A percentile compares a stretch with the other conserved stretches of the same genome.
These are phyloP conservation scores for Cajanus cajan DNA, from an alignment of 306 rosid genomes.

Conservation along the genomic window DNA sequence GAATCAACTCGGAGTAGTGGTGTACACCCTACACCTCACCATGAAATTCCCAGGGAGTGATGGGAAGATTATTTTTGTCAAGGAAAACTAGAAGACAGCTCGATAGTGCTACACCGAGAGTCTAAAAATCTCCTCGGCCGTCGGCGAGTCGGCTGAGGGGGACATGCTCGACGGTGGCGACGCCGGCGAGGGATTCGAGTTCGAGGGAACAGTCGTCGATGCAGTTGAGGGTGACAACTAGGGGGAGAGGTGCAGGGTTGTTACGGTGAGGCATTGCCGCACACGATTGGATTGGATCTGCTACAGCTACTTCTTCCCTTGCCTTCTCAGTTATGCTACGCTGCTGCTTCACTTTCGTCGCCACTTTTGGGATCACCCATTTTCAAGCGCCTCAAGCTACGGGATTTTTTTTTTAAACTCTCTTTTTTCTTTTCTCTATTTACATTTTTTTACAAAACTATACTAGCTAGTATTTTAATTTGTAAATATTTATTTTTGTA, in stretches of 20 bases:
- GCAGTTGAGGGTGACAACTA: constrained; percentile 88
- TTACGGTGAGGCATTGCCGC: constrained; percentile 71
- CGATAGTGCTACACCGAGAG: no score
- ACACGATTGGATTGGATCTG: constrained; percentile 55
- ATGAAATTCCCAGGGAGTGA: no score
- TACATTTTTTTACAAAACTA: not conserved
- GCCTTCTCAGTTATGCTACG: no score
- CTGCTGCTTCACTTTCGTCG: not conserved
- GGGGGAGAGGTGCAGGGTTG: constrained; percentile 63
- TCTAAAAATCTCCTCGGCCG: no score
- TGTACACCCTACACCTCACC: no score
- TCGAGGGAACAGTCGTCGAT: constrained; percentile 84
- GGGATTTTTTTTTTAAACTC: not conserved
- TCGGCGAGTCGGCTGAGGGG: constrained; percentile 87
- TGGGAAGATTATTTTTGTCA: no score
- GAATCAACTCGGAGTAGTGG: no score
- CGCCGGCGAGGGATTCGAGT: constrained; percentile 72
- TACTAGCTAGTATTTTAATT: no score
- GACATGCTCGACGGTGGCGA: constrained; percentile 77
- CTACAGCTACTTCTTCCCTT: not conserved
- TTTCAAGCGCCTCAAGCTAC: not conserved
- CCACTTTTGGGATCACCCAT: constrained; percentile 2
- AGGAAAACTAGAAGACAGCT: no score
- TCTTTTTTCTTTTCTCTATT: not conserved
- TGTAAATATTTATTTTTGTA: no score